These are phyloP conservation scores for Thalassiosira delicatula DNA, from an alignment of 352 stramenopile genomes.

Conservation along the genomic window DNA sequence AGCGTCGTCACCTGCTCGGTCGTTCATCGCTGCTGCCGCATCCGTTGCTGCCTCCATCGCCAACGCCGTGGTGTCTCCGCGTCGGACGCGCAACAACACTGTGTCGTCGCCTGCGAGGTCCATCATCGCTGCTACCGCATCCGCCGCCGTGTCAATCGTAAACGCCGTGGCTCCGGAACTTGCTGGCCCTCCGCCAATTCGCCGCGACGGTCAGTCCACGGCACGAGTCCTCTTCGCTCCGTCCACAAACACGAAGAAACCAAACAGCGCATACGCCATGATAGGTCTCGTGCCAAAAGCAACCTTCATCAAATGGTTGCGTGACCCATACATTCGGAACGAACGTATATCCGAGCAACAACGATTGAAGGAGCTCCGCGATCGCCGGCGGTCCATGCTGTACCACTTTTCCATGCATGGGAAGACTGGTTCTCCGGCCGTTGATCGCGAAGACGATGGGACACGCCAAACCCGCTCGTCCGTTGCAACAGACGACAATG, in stretches of 20 bases:
- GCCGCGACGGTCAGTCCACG: not conserved
- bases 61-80: not conserved
- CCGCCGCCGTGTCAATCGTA: not conserved
- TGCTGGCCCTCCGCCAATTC: too few species aligned
- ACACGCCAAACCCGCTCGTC: not conserved
- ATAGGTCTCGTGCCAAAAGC: not conserved
- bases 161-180: too few species aligned
- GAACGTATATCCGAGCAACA: not conserved
- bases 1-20: not conserved
- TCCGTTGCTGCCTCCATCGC: not conserved
- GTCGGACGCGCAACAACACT: too few species aligned
- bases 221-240: not conserved
- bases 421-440: not conserved
- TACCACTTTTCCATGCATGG: not conserved
- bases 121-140: too few species aligned
- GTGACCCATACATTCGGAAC: not conserved
- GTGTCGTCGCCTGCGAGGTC: too few species aligned
- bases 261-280: constrained; percentile 13
- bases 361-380: not conserved
- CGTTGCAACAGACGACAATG: not conserved
- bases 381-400: not conserved
- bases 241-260: not conserved
- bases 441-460: not conserved
- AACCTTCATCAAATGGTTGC: not conserved
- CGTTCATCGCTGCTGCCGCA: too few species aligned